Conservation (phyloP, 2,329 filamentous ascomycete species). For the Parastagonospora nodorum region DNA sequence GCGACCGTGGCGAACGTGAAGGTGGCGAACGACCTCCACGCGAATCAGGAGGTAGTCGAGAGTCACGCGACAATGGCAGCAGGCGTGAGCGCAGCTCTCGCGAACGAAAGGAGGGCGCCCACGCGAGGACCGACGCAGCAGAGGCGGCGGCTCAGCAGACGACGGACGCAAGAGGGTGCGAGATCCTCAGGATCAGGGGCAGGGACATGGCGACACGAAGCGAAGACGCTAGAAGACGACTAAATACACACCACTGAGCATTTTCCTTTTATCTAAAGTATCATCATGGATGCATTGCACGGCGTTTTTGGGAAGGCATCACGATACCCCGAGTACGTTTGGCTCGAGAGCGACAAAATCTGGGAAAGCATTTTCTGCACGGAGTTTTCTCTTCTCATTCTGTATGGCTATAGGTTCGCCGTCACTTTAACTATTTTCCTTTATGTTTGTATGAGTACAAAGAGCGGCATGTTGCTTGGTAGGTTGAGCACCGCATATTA, state of each 20-base stretch:
- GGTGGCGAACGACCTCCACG: conserved; percentile 14
- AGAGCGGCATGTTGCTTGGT: too few species aligned
- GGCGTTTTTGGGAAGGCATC: background rate
- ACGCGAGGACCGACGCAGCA: conserved; percentile 29
- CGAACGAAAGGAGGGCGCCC: conserved; percentile 26
- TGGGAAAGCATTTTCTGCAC: background rate
- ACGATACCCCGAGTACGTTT: background rate
- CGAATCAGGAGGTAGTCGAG: conserved; percentile 8
- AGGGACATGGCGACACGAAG: conserved; percentile 29
- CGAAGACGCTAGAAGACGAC: conserved; percentile 20
- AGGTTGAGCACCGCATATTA: too few species aligned
- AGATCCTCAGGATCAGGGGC: conserved; percentile 27
- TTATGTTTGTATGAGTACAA: background rate
- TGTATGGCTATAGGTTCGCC: background rate
- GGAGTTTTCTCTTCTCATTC: background rate
- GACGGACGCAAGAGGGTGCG: conserved; percentile 30
- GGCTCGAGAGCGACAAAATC: conserved; percentile 1
- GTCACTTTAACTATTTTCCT: background rate
- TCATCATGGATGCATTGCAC: background rate
- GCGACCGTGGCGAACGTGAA: conserved; percentile 24
- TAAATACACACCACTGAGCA: background rate
- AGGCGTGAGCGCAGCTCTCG: conserved; percentile 30
- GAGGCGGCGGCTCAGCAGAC: conserved; percentile 23
- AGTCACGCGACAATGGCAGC: conserved; percentile 23
- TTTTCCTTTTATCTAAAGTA: background rate